Evolutionary conservation across 2,329 filamentous ascomycete species (phyloP), one percentile per base, ranked within the genome.

Genomic region (Colletotrichum sp.): DNA sequence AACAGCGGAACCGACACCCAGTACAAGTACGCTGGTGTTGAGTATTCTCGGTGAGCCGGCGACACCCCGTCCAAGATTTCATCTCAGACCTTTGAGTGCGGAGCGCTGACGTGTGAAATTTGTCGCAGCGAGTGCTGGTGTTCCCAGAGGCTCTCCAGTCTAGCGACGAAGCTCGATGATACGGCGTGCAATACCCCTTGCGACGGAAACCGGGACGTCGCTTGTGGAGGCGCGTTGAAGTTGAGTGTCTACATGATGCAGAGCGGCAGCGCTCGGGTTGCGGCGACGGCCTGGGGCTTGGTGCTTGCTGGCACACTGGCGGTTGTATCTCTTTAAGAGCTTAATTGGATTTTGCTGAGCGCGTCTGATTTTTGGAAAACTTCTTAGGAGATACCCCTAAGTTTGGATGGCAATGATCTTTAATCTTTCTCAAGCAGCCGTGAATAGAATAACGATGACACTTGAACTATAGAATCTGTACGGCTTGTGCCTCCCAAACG

Each of bases 41-140:
- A 92, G 83, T 91, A 88, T 81, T 84, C 88, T 16, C 82, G 85
- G 87, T 87, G 76, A 55, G 84, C 78, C 28, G 15, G 28, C 26
- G 55, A 34, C 58, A 32, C 10, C 10, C 12, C 0, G 43, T 48
- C 0, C 43, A 36, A 61, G 5, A 5, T 13, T 5, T 21, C 16
- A 3, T 21, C 28, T 6, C 28, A 48, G 18, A 18, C 2, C 8
- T 21, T 32, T 3, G 16, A 43, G 28, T 55, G 30, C 15, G 52
- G 0, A 16, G 4, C 24, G 15, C 66, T 76, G 65, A 66, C 72
- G 21, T 16, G 43, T n/a, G 65, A 43, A 43, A 8, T 32, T 9
- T 13, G 8, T 34, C 67, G 38, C 38, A 90, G 89, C 70, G 90
- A 92, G 83, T 93, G 91, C 85, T 93, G 90, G 87, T 93, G 91